Evolutionary conservation across 164 flowering plant genomes (phyloP).

Genomic region (Aristolochia contorta): DNA sequence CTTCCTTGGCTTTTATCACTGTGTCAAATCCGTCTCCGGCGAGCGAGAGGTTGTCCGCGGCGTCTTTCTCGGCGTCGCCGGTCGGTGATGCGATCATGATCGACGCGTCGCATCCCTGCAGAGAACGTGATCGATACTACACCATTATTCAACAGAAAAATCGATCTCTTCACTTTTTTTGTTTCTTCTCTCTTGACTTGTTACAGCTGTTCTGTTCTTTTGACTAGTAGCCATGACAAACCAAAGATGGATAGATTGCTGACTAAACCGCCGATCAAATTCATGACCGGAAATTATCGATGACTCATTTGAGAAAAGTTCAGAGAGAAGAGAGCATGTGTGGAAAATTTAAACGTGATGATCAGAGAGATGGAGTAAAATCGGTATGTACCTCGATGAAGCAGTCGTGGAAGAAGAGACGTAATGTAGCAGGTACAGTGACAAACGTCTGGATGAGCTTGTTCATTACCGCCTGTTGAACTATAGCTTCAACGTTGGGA

Average conservation of each 20-base stretch:
- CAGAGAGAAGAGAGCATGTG: background rate
- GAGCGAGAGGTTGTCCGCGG: constrained; percentile 50
- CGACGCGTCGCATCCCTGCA: constrained; percentile 82
- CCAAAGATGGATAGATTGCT: too few species aligned
- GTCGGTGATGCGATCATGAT: constrained; percentile 50
- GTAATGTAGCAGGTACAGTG: constrained; percentile 66
- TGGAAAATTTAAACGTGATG: too few species aligned
- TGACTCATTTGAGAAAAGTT: background rate
- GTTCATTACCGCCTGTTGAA: constrained; percentile 30
- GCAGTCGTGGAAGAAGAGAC: constrained; percentile 85
- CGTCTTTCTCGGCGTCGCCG: constrained; percentile 69
- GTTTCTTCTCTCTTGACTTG: background rate
- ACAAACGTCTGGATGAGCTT: constrained; percentile 46
- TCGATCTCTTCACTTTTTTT: background rate
- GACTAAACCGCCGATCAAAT: too few species aligned
- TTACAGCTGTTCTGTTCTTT: too few species aligned
- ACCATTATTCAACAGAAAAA: too few species aligned
- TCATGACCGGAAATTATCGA: background rate
- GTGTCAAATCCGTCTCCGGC: constrained; percentile 90
- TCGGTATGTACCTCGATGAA: constrained; percentile 45
- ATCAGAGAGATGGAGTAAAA: background rate
- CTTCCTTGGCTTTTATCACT: constrained; percentile 53
- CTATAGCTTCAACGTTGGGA: constrained; percentile 50
- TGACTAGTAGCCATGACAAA: too few species aligned
- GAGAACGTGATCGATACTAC: too few species aligned